These are phyloP conservation scores for Calonectria honghensis DNA, from an alignment of 2,329 filamentous ascomycete species.

Conservation along the genomic window DNA sequence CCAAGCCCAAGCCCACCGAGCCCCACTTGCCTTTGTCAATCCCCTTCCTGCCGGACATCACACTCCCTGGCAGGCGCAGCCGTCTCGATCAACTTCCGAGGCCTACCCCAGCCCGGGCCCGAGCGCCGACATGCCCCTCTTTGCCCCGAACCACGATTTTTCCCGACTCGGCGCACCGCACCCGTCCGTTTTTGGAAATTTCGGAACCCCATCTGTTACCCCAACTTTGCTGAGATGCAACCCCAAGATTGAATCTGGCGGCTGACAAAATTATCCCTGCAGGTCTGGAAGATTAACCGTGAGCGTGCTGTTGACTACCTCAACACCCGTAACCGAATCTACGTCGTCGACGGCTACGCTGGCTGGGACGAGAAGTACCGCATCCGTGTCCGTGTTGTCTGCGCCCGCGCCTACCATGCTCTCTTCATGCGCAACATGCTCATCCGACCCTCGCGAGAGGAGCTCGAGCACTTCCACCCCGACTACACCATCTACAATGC, in stretches of 20 bases:
- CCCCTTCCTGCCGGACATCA: conserved; percentile 39
- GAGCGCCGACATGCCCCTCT: conserved; percentile 50
- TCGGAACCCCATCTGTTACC: conserved; percentile 35
- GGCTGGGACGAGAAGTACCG: conserved; percentile 99
- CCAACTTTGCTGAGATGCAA: conserved; percentile 30
- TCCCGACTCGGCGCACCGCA: conserved; percentile 46
- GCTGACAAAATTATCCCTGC: conserved; percentile 54
- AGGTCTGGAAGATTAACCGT: conserved; percentile 99
- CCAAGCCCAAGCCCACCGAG: background rate
- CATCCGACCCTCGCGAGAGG: conserved; percentile 91
- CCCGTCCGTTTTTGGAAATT: conserved; percentile 41
- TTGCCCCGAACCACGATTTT: conserved; percentile 49
- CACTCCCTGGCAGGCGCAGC: conserved; percentile 37
- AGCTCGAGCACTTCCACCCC: conserved; percentile 97
- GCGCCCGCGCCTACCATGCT: conserved; percentile 98
- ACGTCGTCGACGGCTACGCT: conserved; percentile 97
- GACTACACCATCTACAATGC: conserved; percentile 99
- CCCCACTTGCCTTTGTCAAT: conserved; percentile 23
- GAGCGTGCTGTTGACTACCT: conserved; percentile 99
- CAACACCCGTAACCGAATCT: conserved; percentile 99
- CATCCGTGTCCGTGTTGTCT: conserved; percentile 97
- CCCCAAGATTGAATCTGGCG: conserved; percentile 25
- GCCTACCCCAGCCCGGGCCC: conserved; percentile 42
- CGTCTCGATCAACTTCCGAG: conserved; percentile 48
- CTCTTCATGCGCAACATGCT: conserved; percentile 99